Base-by-base conservation (phyloP, 2,329 filamentous ascomycete species). In the Akanthomyces uredinophilus region DNA sequence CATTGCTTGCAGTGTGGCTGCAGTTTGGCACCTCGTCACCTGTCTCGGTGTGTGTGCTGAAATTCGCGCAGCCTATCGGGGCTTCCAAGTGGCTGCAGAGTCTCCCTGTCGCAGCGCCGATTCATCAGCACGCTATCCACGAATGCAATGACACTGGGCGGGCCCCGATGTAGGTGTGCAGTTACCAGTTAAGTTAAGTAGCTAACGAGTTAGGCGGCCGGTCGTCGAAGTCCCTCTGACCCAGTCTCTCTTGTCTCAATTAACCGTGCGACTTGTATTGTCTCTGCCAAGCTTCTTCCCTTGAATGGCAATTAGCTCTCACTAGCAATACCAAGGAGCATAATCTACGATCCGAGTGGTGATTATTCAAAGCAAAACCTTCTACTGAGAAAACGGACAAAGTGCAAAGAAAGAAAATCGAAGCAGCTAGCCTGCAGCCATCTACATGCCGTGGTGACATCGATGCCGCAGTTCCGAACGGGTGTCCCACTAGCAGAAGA, bases 381-480 rank as follows among this genome's bases (percentile, higher is more conserved):
- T 39, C 3, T 16, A 16, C 11, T 16, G 29, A 20, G 3, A 22
- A 44, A 6, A 20, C 16, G 20, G 11, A n/a, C 18, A 16, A 37
- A 11, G 29, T 8, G 24, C 41, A 49, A 50, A 41, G 24, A 47
- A 43, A 44, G 43, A 20, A 20, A 51, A 43, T 41, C 7, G 35
- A 41, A 51, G 46, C 13, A 46, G 27, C 18, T 14, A 46, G 13
- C 18, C 22, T 51, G 49, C 47, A 27, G 37, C 32, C n/a, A 35
- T 35, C 37, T 18, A 5, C 57, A 44, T 52, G 47, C 37, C 10
- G 57, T 43, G 37, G 49, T 35, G 18, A 44, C 39, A 46, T 60
- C 57, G 49, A 53, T 60, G 57, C 57, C 57, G 57, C 16, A 32
- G 57, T 60, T 60, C 57, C 57, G 57, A 60, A n/a, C 4, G 39